Percentiles rank a stretch among this genome's conserved stretches.
These are phyloP conservation scores for Claviceps sp. DNA, from an alignment of 2,329 filamentous ascomycete species.

Conservation along the genomic window DNA sequence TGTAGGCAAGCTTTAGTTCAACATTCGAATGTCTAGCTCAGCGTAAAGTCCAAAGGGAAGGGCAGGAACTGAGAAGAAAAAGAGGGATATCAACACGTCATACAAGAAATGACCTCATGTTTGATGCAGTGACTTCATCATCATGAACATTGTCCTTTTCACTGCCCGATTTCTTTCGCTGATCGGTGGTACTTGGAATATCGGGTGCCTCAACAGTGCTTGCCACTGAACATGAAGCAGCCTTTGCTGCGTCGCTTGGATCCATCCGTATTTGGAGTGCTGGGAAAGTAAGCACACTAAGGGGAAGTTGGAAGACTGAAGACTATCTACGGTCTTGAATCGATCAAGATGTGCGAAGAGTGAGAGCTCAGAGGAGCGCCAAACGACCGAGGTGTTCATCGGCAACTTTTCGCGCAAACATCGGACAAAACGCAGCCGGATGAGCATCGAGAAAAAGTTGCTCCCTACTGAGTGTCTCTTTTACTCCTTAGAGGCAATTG, in stretches of 20 bases:
- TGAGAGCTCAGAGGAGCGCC: background rate
- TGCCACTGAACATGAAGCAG: background rate
- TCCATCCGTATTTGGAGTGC: background rate
- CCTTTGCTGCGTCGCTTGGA: no score
- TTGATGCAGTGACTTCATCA: constrained; percentile 3
- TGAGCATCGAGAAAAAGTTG: background rate
- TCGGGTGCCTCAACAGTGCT: background rate
- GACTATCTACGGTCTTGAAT: background rate
- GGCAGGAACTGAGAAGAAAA: background rate
- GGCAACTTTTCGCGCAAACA: no score
- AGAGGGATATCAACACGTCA: background rate
- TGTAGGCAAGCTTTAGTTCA: background rate
- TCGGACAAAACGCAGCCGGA: background rate
- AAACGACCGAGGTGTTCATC: background rate
- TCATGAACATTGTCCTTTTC: background rate
- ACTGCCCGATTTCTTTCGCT: background rate
- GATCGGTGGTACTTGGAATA: background rate
- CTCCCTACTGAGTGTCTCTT: background rate
- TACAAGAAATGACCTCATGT: constrained; percentile 16
- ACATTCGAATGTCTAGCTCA: background rate
- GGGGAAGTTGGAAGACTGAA: background rate
- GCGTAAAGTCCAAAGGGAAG: background rate
- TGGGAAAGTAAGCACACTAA: background rate
- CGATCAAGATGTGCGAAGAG: background rate
- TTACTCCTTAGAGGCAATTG: no score